Evolutionary conservation across 352 stramenopile species (phyloP).

Genomic region (Halophytophthora batemanensis): DNA sequence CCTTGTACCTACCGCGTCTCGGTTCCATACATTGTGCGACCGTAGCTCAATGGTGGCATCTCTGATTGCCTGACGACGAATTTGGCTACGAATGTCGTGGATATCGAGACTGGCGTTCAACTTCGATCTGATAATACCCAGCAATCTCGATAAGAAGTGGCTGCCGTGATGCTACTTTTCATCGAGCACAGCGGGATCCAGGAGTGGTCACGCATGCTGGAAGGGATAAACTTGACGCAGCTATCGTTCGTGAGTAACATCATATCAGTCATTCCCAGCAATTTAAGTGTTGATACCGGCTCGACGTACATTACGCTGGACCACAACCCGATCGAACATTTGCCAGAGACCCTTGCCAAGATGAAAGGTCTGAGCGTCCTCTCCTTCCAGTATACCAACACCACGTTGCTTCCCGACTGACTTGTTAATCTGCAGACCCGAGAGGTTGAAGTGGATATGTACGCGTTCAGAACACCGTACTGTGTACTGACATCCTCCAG

Average conservation of each 20-base stretch:
- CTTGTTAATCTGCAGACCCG: conserved; percentile 2
- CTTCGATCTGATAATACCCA: conserved; percentile 16
- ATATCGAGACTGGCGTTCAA: conserved; percentile 34
- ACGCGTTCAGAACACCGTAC: conserved; percentile 13
- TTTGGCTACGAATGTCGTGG: conserved; percentile 24
- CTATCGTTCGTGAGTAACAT: conserved; percentile 40
- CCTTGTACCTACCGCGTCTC: conserved; percentile 20
- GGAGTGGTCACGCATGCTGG: conserved; percentile 18
- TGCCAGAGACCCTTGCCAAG: conserved; percentile 11
- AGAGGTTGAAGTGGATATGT: background rate
- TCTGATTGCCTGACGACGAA: conserved; percentile 32
- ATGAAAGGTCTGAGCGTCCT: conserved; percentile 8
- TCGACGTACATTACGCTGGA: conserved; percentile 42
- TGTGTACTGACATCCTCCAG: conserved; percentile 2
- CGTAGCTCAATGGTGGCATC: conserved; percentile 12
- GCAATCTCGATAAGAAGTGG: conserved; percentile 32
- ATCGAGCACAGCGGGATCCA: conserved; percentile 36
- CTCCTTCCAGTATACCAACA: conserved; percentile 15
- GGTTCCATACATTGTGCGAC: conserved; percentile 31
- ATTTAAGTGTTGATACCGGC: conserved; percentile 4
- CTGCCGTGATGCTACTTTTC: conserved; percentile 30
- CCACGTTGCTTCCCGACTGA: conserved; percentile 14
- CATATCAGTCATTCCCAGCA: conserved; percentile 28
- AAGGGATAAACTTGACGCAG: conserved; percentile 24
- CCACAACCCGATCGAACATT: conserved; percentile 20